Evolutionary conservation across 2,329 filamentous ascomycete genomes (phyloP), one percentile per base, ranked within the genome.

Genomic region (Aureobasidium sp.): DNA sequence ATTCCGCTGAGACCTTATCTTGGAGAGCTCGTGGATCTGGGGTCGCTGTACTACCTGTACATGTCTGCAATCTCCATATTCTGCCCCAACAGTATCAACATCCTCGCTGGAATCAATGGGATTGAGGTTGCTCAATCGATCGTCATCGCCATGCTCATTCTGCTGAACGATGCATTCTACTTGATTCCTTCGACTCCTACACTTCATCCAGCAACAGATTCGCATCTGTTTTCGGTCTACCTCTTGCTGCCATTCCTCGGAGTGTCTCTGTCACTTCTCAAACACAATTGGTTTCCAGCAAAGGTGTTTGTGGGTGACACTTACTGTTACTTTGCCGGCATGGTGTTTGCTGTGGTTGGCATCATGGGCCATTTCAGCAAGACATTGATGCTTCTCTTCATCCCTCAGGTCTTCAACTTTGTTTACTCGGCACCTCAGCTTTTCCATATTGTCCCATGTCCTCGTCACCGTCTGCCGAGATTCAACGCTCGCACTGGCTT

Each of bases 251-350:
- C 93, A 14, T 97, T 97, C 75, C 79, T 97, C 56, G 93, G 90
- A 45, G 93, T 96, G 51, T 96, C 90, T 6, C 71, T 86, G 47
- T 93, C 93, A 7, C 78, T 98, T 14, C 80, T 93, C 64, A 81
- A 73, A 67, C 90, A 98, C 74, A 98, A 98, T 71, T 94, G 90
- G 88, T 98, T 90, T 66, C 93, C 93, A 0, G 89, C 91, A 21
- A 84, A 83, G 63, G 93, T 97, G 8, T 98, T 98, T 65, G 91
- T 97, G 8, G 93, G 93, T 53, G 93, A 98, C 70, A 98, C 93
- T 3, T 98, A 97, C 78, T 98, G 93, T 78, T 98, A 98, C 73
- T 96, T 98, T 70, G 93, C 93, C 0, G 93, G 93, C 60, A 98
- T 98, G 90, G 88, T 97, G 34, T 98, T 98, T 67, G 93, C 91